phyloP scores from a whole-genome alignment of 331 rosid genomes.

The Rhamnella rubrinervis region DNA sequence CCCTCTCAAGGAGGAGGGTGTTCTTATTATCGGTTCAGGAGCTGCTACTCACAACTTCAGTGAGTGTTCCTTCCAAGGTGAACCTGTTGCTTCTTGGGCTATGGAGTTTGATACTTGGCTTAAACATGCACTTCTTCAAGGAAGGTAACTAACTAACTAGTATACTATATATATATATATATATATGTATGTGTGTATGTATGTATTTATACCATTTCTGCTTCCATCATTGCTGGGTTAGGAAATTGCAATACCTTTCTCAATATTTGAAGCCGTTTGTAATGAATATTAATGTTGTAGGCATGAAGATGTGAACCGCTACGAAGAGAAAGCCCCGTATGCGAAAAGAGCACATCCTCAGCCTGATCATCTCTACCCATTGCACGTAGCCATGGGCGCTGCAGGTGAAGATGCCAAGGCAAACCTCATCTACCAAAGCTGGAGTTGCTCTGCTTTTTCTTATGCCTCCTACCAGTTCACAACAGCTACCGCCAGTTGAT shows the following conservation, averaged over 20 bases:
- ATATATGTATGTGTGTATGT: no score
- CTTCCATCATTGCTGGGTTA: no score
- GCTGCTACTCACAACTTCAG: slow-evolving; percentile 77
- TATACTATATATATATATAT: no score
- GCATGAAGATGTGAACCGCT: slow-evolving; percentile 70
- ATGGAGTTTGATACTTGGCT: slow-evolving; percentile 76
- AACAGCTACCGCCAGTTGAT: no score
- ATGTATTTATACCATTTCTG: no score
- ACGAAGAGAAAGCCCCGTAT: slow-evolving; percentile 59
- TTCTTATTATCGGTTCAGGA: slow-evolving; percentile 69
- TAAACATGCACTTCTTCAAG: slow-evolving; percentile 55
- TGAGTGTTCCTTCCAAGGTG: not conserved
- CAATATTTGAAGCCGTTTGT: not conserved
- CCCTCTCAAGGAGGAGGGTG: slow-evolving; percentile 71
- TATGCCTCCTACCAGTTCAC: slow-evolving; percentile 80
- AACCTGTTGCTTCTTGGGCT: slow-evolving; percentile 51
- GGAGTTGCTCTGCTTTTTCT: slow-evolving; percentile 47
- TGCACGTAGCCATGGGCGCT: slow-evolving; percentile 81
- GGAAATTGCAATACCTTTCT: not conserved
- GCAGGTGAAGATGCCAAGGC: slow-evolving; percentile 60
- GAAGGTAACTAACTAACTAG: slow-evolving; percentile 42
- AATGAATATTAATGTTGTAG: slow-evolving; percentile 23
- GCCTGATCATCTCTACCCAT: slow-evolving; percentile 78
- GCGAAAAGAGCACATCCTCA: slow-evolving; percentile 68
- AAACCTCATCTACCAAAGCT: slow-evolving; percentile 57